These are phyloP conservation scores for Arthrobotrys sphaeroides DNA, from an alignment of 2,329 filamentous ascomycete species.

Conservation along the genomic window DNA sequence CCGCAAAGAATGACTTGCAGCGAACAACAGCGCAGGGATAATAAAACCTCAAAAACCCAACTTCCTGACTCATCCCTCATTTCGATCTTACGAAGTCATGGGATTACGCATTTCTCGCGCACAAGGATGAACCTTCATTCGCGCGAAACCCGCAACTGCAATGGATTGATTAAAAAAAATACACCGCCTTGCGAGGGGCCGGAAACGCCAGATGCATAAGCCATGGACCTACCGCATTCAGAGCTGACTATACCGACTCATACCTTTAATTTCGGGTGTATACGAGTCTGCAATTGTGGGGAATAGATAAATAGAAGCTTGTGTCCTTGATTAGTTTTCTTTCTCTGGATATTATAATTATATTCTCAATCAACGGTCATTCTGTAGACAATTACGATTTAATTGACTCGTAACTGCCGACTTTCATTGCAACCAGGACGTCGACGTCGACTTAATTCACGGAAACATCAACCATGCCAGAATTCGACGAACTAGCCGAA, in stretches of 20 bases:
- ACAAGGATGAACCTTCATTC: no score
- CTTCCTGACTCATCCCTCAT: neutral
- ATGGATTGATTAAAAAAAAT: no score
- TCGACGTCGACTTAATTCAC: no score
- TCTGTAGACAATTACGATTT: neutral
- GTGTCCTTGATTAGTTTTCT: neutral
- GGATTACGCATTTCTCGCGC: conserved; percentile 21
- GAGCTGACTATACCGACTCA: neutral
- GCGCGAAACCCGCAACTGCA: no score
- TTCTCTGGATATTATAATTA: no score
- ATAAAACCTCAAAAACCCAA: neutral
- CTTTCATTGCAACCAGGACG: no score
- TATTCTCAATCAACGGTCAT: no score
- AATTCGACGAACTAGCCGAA: conserved; percentile 51
- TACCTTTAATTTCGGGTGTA: no score
- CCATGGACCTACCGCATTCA: conserved; percentile 12
- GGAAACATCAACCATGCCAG: conserved; percentile 18
- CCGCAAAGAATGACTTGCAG: conserved; percentile 12
- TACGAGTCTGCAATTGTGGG: neutral
- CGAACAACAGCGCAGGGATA: neutral
- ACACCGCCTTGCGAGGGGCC: conserved; percentile 5
- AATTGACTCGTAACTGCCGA: no score
- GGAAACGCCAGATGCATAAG: no score
- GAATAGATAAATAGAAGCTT: conserved; percentile 2
- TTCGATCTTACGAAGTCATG: conserved; percentile 36